Conservation (phyloP, 176 grass and related monocot genomes). For the Echinochloa phyllopogon region DNA sequence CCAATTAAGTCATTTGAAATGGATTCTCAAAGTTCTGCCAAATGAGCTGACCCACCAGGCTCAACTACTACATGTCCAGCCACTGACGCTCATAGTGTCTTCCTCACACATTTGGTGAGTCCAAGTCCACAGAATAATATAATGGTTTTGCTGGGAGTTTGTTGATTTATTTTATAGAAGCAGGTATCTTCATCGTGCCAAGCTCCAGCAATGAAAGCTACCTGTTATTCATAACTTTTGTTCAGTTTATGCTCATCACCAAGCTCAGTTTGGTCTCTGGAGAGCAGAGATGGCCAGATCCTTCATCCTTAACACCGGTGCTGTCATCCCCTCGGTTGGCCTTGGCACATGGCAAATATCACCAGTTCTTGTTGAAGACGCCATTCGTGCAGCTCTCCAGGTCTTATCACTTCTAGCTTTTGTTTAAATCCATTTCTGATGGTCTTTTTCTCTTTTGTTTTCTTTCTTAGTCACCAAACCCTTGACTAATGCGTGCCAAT, state of each 20-base stretch:
- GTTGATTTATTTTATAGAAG: background rate
- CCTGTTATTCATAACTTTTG: background rate
- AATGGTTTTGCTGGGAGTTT: background rate
- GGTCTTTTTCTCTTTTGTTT: background rate
- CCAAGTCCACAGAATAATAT: background rate
- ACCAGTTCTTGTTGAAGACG: slow-evolving; percentile 44
- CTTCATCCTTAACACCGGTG: slow-evolving; percentile 57
- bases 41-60: background rate
- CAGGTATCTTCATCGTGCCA: background rate
- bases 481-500: background rate
- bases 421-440: background rate
- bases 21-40: background rate
- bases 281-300: background rate
- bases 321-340: slow-evolving; percentile 54
- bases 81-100: background rate
- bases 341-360: slow-evolving; percentile 65
- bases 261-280: background rate
- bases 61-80: background rate
- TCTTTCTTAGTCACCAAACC: background rate
- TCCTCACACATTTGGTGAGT: background rate
- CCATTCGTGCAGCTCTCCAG: slow-evolving; percentile 53
- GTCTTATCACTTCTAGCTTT: slow-evolving; percentile 40
- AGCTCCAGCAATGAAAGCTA: background rate
- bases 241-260: background rate
- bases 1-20: too few species aligned